Evolutionary conservation across 768 basidiomycete species (phyloP).

Genomic region (Boletus eberwhitei): DNA sequence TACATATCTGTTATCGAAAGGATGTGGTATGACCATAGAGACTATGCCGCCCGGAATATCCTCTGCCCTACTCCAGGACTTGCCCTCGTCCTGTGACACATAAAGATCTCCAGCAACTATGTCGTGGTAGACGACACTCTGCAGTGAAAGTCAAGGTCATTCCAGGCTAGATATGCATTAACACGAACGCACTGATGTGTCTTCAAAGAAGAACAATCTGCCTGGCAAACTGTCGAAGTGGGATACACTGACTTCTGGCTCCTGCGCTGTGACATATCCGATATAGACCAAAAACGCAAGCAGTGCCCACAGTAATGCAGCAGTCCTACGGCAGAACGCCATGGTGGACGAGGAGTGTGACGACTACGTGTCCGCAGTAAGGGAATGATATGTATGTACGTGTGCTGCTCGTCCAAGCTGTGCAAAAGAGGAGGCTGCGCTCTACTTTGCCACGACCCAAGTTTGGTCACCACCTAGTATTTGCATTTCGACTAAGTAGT

Average conservation of each 20-base stretch:
- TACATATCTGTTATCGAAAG: constrained; percentile 76
- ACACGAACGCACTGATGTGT: constrained; percentile 67
- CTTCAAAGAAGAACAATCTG: constrained; percentile 88
- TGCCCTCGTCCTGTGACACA: constrained; percentile 87
- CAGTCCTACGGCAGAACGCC: constrained; percentile 28
- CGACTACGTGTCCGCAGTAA: constrained; percentile 13
- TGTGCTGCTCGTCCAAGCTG: not conserved
- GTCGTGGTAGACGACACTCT: constrained; percentile 84
- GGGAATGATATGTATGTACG: not conserved
- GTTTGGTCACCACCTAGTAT: not conserved
- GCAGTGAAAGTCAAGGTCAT: not conserved
- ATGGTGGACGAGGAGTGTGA: constrained; percentile 20
- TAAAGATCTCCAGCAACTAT: constrained; percentile 61
- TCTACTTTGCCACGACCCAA: constrained; percentile 13
- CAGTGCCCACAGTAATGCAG: constrained; percentile 25
- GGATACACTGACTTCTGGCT: constrained; percentile 47
- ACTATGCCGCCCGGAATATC: constrained; percentile 57
- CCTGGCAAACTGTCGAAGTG: constrained; percentile 72
- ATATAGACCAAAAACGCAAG: constrained; percentile 22
- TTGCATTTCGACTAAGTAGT: not conserved
- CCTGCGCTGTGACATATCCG: constrained; percentile 34
- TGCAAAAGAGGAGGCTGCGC: constrained; percentile 6
- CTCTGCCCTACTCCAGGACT: constrained; percentile 50
- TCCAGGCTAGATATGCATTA: not conserved
- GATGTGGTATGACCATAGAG: constrained; percentile 79